Conservation (phyloP, 352 stramenopile genomes). For the Phytophthora pseudosyringae region DNA sequence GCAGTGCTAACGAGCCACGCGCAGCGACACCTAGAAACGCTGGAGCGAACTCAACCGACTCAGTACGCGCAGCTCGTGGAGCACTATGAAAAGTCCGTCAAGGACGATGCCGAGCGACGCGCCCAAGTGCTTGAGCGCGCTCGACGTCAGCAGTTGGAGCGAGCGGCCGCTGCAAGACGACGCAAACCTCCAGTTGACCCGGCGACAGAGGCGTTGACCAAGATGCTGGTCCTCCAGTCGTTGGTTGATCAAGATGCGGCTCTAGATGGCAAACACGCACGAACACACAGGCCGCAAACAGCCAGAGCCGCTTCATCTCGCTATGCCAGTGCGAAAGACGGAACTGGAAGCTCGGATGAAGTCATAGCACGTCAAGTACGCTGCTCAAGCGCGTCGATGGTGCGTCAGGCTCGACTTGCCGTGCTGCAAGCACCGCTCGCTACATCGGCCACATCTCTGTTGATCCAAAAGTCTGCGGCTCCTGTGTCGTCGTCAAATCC, state of each 20-base stretch:
- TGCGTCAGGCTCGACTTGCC: constrained; percentile 53
- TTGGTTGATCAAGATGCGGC: constrained; percentile 35
- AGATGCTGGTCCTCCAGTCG: constrained; percentile 36
- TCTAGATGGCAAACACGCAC: constrained; percentile 7
- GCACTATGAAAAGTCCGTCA: constrained; percentile 44
- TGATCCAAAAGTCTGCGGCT: constrained; percentile 1
- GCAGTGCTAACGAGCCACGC: constrained; percentile 50
- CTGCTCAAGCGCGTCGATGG: constrained; percentile 55
- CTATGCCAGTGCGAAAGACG: too few species aligned
- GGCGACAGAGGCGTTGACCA: constrained; percentile 25
- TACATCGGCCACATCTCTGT: not conserved
- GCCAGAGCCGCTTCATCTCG: constrained; percentile 4
- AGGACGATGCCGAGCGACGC: constrained; percentile 46
- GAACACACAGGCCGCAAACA: constrained; percentile 22
- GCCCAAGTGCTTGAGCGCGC: constrained; percentile 38
- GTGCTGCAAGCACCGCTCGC: constrained; percentile 39
- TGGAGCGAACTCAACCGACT: constrained; percentile 53
- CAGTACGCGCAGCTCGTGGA: constrained; percentile 53
- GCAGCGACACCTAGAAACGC: constrained; percentile 46
- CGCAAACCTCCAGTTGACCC: constrained; percentile 49
- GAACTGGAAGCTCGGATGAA: not conserved
- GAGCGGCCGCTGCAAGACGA: constrained; percentile 37
- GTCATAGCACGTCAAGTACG: too few species aligned
- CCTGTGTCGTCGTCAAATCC: not conserved
- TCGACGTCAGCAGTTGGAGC: constrained; percentile 32